Evolutionary conservation across 192 early-diverging fungal genomes (phyloP).

Genomic region (Umbelopsis ramanniana): DNA sequence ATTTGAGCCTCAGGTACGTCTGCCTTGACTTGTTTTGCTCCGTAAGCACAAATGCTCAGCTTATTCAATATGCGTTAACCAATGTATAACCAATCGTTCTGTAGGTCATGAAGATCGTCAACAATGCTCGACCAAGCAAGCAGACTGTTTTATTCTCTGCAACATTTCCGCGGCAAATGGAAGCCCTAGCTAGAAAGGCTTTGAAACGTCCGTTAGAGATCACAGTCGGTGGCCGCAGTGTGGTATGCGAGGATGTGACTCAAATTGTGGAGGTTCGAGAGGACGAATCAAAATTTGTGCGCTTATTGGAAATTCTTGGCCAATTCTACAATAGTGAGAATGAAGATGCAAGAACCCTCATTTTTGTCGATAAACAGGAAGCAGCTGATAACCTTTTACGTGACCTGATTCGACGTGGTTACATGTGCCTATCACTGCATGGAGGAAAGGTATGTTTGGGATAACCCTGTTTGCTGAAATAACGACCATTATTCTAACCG

Average conservation of each 20-base stretch:
- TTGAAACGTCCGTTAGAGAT: constrained; percentile 91
- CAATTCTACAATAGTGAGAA: constrained; percentile 72
- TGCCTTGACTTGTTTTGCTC: too few relatives aligned
- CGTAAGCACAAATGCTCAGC: constrained; percentile 17
- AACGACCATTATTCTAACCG: neutral
- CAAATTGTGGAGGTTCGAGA: constrained; percentile 91
- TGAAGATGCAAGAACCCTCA: constrained; percentile 73
- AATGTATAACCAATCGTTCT: neutral
- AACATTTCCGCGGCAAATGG: constrained; percentile 96
- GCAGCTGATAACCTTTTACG: constrained; percentile 88
- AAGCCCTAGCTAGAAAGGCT: constrained; percentile 92
- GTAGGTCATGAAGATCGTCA: constrained; percentile 92
- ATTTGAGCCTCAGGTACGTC: constrained; percentile 58
- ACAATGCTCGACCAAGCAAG: constrained; percentile 83
- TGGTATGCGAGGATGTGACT: constrained; percentile 85
- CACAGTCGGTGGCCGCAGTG: constrained; percentile 91
- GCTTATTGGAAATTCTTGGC: constrained; percentile 88
- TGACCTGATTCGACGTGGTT: constrained; percentile 83
- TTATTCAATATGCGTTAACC: neutral
- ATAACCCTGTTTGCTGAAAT: neutral
- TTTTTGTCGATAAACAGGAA: constrained; percentile 97
- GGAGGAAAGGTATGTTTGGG: constrained; percentile 73
- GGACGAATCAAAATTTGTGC: constrained; percentile 84
- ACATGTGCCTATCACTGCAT: constrained; percentile 89
- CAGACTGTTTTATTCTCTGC: constrained; percentile 94